These are phyloP conservation scores for Vitis vinifera DNA, from an alignment of 164 flowering plant species.

Conservation along the genomic window DNA sequence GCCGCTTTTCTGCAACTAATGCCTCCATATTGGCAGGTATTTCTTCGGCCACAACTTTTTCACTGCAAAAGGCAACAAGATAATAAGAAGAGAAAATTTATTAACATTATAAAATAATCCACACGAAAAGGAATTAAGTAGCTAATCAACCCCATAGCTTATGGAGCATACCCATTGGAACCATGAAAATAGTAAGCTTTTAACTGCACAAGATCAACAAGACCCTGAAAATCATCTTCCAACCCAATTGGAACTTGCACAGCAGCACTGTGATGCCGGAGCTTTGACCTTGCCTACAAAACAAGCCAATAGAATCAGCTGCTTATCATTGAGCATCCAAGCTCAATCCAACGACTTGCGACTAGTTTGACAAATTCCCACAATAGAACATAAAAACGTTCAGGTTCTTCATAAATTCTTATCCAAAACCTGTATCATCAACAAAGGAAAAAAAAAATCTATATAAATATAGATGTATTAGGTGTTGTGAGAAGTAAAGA, in stretches of 20 bases:
- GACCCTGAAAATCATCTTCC: slow-evolving; percentile 94
- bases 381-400: no score
- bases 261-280: slow-evolving; percentile 98
- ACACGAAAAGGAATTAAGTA: not conserved
- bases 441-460: no score
- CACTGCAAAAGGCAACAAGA: slow-evolving; percentile 50
- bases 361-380: no score
- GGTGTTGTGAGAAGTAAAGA: not conserved
- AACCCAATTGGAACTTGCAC: slow-evolving; percentile 97
- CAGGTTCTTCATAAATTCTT: no score
- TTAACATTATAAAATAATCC: not conserved
- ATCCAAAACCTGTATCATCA: no score
- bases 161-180: slow-evolving; percentile 76
- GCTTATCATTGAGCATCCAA: not conserved
- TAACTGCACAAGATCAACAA: slow-evolving; percentile 84
- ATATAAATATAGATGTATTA: not conserved
- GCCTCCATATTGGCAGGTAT: slow-evolving; percentile 75
- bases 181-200: slow-evolving; percentile 90
- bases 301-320: not conserved
- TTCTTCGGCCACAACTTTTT: slow-evolving; percentile 63
- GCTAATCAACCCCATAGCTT: not conserved
- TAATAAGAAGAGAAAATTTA: slow-evolving; percentile 4
- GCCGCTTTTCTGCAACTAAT: slow-evolving; percentile 76
- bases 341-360: no score
- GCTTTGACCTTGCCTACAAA: slow-evolving; percentile 84